phyloP scores from a whole-genome alignment of 768 basidiomycete species.

The Dendrothele bispora region DNA sequence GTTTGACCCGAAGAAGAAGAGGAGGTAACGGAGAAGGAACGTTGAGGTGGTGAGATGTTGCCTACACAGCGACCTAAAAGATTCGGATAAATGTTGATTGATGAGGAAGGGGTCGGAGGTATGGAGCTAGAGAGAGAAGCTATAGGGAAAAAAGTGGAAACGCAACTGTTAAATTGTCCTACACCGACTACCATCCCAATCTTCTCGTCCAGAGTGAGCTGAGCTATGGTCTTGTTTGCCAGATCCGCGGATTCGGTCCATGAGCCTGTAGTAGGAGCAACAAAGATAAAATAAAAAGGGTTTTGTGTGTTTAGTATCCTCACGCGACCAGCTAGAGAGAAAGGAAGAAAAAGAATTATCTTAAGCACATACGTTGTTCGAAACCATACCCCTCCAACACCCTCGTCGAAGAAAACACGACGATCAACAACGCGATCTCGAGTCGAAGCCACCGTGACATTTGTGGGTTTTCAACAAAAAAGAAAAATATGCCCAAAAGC shows the following conservation, averaged over 20 bases:
- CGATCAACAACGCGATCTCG: background rate
- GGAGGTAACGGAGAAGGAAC: conserved; percentile 11
- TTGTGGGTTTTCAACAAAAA: too few species aligned
- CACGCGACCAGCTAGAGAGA: too few species aligned
- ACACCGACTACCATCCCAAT: conserved; percentile 45
- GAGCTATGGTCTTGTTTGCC: conserved; percentile 32
- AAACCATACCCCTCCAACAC: too few species aligned
- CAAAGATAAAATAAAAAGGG: background rate
- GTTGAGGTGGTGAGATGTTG: conserved; percentile 39
- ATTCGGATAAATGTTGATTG: background rate
- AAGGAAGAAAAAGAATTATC: too few species aligned
- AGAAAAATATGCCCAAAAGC: too few species aligned
- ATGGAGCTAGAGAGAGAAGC: too few species aligned
- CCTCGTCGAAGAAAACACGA: background rate
- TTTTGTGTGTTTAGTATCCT: too few species aligned
- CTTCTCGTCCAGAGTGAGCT: conserved; percentile 47
- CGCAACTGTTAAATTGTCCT: conserved; percentile 39
- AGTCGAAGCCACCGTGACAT: too few species aligned
- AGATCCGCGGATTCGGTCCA: conserved; percentile 45
- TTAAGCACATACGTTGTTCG: background rate
- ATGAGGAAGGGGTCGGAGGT: too few species aligned
- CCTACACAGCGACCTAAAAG: conserved; percentile 46
- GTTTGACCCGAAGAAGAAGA: background rate
- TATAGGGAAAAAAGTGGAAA: conserved; percentile 25
- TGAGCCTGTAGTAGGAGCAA: conserved; percentile 30